Percentiles rank a stretch among this genome's conserved stretches.
Conservation (phyloP, 345 rosid species). For the Corchorus capsularis region DNA sequence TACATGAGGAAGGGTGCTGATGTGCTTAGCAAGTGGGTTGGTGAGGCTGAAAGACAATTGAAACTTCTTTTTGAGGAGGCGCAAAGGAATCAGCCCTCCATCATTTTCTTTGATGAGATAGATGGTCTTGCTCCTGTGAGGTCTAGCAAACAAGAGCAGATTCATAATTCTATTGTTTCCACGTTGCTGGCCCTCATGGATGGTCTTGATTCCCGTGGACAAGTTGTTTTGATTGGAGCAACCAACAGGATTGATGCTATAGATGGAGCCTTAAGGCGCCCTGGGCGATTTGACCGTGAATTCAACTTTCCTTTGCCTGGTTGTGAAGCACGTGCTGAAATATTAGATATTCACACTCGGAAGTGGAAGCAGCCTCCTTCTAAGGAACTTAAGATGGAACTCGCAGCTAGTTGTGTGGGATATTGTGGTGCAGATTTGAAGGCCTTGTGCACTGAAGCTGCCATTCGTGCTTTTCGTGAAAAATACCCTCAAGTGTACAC, state of each 20-base stretch:
- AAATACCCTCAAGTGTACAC: conserved; percentile 99
- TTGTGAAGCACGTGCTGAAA: conserved; percentile 95
- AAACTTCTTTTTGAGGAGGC: conserved; percentile 99
- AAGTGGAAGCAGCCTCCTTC: conserved; percentile 97
- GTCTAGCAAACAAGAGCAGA: conserved; percentile 99
- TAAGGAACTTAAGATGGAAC: conserved; percentile 76
- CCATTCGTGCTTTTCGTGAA: conserved; percentile 97
- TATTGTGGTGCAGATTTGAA: conserved; percentile 99
- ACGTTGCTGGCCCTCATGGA: conserved; percentile 99
- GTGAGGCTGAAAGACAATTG: conserved; percentile 99
- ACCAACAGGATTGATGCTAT: conserved; percentile 99
- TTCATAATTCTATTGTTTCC: conserved; percentile 98
- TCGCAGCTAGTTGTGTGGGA: conserved; percentile 98
- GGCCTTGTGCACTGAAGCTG: conserved; percentile 98
- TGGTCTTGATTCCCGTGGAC: conserved; percentile 99
- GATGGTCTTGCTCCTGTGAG: conserved; percentile 99
- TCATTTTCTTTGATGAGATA: conserved; percentile 97
- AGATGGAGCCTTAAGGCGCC: conserved; percentile 99
- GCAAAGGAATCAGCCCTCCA: conserved; percentile 97
- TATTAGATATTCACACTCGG: conserved; percentile 94
- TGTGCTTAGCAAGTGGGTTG: conserved; percentile 99
- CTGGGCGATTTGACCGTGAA: conserved; percentile 99
- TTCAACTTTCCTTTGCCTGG: conserved; percentile 98
- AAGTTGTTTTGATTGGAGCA: conserved; percentile 99
- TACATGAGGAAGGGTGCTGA: conserved; percentile 99